Conservation (phyloP, 2,329 filamentous ascomycete genomes). For the Grosmannia huntii region DNA sequence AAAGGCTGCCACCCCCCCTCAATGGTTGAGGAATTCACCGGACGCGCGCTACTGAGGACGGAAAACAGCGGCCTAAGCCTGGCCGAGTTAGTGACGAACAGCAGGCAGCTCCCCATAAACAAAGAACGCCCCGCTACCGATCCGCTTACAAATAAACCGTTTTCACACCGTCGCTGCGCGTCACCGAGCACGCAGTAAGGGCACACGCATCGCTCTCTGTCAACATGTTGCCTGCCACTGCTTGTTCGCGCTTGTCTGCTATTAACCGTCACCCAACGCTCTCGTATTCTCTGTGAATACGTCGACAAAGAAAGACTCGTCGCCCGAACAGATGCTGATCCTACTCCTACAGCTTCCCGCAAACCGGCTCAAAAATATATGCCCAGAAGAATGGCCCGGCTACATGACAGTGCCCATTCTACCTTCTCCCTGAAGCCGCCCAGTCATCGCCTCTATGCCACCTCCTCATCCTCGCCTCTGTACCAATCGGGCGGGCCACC, state of each 20-base stretch:
- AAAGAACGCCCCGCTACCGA: background rate
- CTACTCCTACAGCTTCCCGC: background rate
- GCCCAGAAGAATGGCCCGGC: too few species aligned
- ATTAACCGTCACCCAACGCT: background rate
- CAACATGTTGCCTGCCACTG: background rate
- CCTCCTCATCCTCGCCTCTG: background rate
- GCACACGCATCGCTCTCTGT: background rate
- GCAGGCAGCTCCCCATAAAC: background rate
- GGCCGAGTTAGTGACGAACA: background rate
- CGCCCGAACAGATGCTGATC: background rate
- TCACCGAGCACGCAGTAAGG: too few species aligned
- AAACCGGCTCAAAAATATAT: background rate
- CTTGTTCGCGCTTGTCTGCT: background rate
- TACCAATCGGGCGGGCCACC: background rate
- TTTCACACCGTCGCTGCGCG: too few species aligned
- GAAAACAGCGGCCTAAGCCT: background rate
- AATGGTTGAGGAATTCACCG: background rate
- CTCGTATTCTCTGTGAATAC: background rate
- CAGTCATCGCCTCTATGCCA: background rate
- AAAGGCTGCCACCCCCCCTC: background rate
- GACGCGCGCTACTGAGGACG: background rate
- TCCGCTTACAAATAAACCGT: background rate
- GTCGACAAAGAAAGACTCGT: background rate
- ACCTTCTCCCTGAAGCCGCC: background rate
- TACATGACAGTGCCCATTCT: too few species aligned